Evolutionary conservation across 208 protist species (phyloP), one percentile per base, ranked within the genome.

Genomic region (Herpetomonas tarakana): DNA sequence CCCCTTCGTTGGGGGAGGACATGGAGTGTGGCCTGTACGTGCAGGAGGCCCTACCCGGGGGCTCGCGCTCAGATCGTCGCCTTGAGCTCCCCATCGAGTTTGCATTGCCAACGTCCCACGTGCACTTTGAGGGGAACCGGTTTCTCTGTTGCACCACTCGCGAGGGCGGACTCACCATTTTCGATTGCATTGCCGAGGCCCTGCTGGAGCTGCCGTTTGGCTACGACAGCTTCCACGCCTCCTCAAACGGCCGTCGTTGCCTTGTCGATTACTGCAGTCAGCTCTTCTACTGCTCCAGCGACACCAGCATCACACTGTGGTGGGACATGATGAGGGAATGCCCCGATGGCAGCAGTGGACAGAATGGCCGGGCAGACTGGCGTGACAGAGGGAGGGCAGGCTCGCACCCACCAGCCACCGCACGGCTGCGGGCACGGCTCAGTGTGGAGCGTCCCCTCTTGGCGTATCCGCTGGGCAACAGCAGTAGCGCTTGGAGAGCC

Each of bases 181-280:
- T 86, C 61, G 80, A 87, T 59, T 83, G 68, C 55, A 45, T 62
- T 2, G 41, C 73, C 22, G 77, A 83, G 51, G 44, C 66, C 16
- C 68, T 70, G 53, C 50, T 91, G 18, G 67, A 81, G 53, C 30
- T 86, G 58, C 80, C 84, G 9, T 59, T 71, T 22, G 77, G 72
- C 41, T 72, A 65, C 22, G 77, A 87, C 47, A 70, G 68, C 14
- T 88, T 88, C 64, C 71, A 81, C 69, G 73, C 80, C 0, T 91
- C 80, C 3, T 65, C 68, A 1, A 57, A 65, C 59, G 79, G 77
- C 27, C 55, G 62, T 16, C 58, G 65, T 47, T 78, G 77, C 38
- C 44, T 79, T 14, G 62, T 86, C 52, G 72, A 88, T 52, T 63
- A 76, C 54, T 62, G 76, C 28, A 55, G 52, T 14, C 50, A 76